A percentile compares a stretch with the other conserved stretches of the same genome.
These are phyloP conservation scores for Geranomyces michiganensis DNA, from an alignment of 192 early-diverging fungal species.

Conservation along the genomic window DNA sequence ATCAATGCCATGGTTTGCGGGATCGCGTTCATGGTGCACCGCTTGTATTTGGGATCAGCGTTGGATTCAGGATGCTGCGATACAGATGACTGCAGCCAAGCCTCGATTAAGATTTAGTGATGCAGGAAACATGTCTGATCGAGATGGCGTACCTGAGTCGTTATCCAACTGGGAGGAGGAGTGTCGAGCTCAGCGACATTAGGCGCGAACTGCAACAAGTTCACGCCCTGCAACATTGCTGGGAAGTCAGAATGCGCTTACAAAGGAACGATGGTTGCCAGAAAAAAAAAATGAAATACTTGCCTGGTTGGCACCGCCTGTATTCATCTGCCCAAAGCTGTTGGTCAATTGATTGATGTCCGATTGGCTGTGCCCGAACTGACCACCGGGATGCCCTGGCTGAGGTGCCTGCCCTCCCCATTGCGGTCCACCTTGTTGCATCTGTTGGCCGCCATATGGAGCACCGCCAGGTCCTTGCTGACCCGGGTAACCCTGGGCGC, in stretches of 20 bases:
- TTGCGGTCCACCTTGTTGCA: conserved; percentile 19
- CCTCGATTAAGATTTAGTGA: not conserved
- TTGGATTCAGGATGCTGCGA: conserved; percentile 58
- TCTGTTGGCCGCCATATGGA: conserved; percentile 16
- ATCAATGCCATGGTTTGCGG: conserved; percentile 81
- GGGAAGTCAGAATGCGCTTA: not conserved
- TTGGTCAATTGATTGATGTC: conserved; percentile 9
- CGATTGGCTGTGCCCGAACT: conserved; percentile 2
- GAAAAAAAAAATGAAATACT: not conserved
- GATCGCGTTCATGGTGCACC: conserved; percentile 86
- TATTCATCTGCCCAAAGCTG: conserved; percentile 13
- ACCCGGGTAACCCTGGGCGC: not conserved
- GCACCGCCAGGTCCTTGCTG: not conserved
- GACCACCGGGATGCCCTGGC: not conserved
- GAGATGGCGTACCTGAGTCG: not conserved
- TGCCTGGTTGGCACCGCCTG: not conserved
- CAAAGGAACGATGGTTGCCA: too few species aligned
- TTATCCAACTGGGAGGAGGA: conserved; percentile 26
- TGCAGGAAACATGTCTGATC: not conserved
- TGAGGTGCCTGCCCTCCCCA: conserved; percentile 3
- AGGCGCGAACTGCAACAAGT: conserved; percentile 39
- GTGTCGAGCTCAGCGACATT: conserved; percentile 12
- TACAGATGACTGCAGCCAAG: conserved; percentile 42
- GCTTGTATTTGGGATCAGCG: conserved; percentile 79
- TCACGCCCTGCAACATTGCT: conserved; percentile 11